phyloP scores from a whole-genome alignment of 1,139 yeast species.

The Nematodospora anomalae region DNA sequence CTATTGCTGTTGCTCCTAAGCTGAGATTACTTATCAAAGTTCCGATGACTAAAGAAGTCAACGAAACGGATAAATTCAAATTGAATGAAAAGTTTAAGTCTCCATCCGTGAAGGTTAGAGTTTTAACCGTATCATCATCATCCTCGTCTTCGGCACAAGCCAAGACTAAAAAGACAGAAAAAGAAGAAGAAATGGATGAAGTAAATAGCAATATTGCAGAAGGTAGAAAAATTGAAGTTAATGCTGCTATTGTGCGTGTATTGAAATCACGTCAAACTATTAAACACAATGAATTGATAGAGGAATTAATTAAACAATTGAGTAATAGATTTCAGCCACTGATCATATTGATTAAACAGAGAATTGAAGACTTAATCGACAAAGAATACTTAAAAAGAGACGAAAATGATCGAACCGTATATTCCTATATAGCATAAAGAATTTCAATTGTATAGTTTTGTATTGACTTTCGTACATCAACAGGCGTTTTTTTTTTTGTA shows the following conservation, averaged over 20 bases:
- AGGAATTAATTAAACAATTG: slow-evolving; percentile 65
- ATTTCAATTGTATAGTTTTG: no score
- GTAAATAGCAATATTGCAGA: slow-evolving; percentile 34
- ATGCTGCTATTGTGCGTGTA: slow-evolving; percentile 86
- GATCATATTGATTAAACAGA: slow-evolving; percentile 64
- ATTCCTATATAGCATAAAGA: slow-evolving; percentile 70
- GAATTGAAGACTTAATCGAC: slow-evolving; percentile 80
- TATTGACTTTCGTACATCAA: no score
- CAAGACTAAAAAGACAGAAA: slow-evolving; percentile 40
- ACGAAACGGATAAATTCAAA: slow-evolving; percentile 60
- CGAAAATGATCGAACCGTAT: slow-evolving; percentile 56
- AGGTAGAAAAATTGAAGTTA: slow-evolving; percentile 62
- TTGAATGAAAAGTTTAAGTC: slow-evolving; percentile 74
- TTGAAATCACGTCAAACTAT: slow-evolving; percentile 74
- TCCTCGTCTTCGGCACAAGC: slow-evolving; percentile 34
- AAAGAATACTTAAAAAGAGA: slow-evolving; percentile 82
- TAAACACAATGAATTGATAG: slow-evolving; percentile 63
- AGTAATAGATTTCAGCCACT: slow-evolving; percentile 68
- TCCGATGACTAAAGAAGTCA: slow-evolving; percentile 76
- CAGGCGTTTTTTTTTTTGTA: no score
- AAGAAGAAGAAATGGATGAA: slow-evolving; percentile 39
- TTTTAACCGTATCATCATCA: slow-evolving; percentile 61
- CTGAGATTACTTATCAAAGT: slow-evolving; percentile 68
- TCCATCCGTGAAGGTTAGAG: slow-evolving; percentile 71
- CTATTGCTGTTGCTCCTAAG: slow-evolving; percentile 82